These are phyloP conservation scores for Rosa multiflora DNA, from an alignment of 306 rosid species.

Conservation along the genomic window DNA sequence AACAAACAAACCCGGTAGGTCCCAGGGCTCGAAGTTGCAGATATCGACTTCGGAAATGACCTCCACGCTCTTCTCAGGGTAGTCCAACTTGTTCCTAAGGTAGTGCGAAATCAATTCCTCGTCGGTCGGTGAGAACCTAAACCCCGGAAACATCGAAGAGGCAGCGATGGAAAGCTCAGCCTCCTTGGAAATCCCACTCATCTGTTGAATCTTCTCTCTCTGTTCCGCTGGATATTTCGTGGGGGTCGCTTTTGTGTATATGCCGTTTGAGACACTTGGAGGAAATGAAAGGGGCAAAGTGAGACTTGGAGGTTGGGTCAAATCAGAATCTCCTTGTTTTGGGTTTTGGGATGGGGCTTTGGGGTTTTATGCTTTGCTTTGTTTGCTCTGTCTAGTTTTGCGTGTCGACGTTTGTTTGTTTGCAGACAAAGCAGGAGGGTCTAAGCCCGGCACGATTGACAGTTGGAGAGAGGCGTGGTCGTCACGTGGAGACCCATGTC, in stretches of 20 bases:
- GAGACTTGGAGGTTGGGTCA: neutral
- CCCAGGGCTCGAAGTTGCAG: conserved; percentile 92
- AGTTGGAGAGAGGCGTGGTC: neutral
- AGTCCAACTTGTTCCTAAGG: conserved; percentile 67
- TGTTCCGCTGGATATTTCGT: too few relatives aligned
- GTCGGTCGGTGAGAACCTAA: conserved; percentile 90
- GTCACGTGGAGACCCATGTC: neutral
- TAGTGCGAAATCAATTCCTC: conserved; percentile 81
- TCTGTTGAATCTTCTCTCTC: neutral
- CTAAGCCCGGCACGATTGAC: too few relatives aligned
- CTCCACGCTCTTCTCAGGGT: conserved; percentile 57
- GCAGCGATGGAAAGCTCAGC: conserved; percentile 68
- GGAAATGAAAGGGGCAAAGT: neutral
- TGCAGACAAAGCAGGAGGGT: neutral
- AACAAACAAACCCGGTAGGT: conserved; percentile 59
- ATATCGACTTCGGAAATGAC: conserved; percentile 81
- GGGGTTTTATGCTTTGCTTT: neutral
- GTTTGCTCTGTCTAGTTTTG: neutral
- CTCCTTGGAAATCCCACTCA: conserved; percentile 46
- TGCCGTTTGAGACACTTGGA: neutral
- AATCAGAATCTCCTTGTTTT: neutral
- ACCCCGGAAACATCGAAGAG: conserved; percentile 86
- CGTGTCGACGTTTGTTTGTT: neutral
- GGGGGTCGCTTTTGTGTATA: neutral
- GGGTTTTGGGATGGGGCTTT: neutral